Evolutionary conservation across 23 red algal genomes (phyloP).

Genomic region (Chondrus crispus): DNA sequence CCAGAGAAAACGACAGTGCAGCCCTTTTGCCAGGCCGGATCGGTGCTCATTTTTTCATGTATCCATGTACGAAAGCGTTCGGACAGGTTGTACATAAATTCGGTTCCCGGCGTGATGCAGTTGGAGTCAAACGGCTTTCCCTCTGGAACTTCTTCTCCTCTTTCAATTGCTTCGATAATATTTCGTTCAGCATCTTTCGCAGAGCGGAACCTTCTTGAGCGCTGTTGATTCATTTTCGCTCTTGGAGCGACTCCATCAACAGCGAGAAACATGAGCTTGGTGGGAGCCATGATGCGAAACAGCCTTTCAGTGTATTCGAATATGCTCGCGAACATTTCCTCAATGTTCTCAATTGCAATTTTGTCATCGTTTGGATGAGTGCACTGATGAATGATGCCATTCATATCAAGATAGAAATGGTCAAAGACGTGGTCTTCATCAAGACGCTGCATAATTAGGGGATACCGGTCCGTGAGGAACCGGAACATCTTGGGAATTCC

Average conservation of each 20-base stretch:
- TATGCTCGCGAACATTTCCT: constrained; percentile 84
- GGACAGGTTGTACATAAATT: constrained; percentile 86
- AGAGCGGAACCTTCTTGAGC: constrained; percentile 89
- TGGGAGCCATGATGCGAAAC: constrained; percentile 84
- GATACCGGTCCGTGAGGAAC: constrained; percentile 96
- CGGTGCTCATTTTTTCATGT: constrained; percentile 59
- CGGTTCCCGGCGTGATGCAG: constrained; percentile 95
- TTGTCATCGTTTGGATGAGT: constrained; percentile 80
- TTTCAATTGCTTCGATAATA: constrained; percentile 76
- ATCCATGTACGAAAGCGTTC: constrained; percentile 60
- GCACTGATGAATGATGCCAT: constrained; percentile 98
- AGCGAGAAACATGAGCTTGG: constrained; percentile 86
- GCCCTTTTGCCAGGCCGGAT: constrained; percentile 74
- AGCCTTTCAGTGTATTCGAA: constrained; percentile 94
- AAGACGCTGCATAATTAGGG: constrained; percentile 91
- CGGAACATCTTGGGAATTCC: constrained; percentile 98
- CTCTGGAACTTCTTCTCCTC: constrained; percentile 58
- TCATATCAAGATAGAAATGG: constrained; percentile 99
- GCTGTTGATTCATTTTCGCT: constrained; percentile 99
- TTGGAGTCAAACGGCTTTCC: constrained; percentile 91
- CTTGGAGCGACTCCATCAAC: constrained; percentile 97
- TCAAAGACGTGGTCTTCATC: constrained; percentile 93
- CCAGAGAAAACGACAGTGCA: constrained; percentile 86
- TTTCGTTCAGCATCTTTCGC: constrained; percentile 91
- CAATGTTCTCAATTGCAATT: constrained; percentile 52